These are phyloP conservation scores for Saturnispora halmiae DNA, from an alignment of 805 yeast genomes.

Conservation along the genomic window DNA sequence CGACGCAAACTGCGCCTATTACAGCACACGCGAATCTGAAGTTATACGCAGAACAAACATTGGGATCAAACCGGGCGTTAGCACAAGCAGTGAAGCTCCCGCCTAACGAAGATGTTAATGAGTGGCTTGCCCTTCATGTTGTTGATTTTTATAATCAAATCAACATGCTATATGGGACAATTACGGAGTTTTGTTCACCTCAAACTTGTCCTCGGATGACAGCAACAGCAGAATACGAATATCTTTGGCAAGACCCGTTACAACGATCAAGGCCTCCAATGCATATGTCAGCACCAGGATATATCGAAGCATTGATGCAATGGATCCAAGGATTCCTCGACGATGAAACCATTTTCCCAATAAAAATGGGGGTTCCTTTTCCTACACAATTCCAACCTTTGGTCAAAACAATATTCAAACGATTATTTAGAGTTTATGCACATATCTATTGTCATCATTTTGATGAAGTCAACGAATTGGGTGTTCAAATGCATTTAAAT, in stretches of 20 bases:
- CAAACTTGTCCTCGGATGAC: constrained; percentile 93
- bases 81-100: constrained; percentile 93
- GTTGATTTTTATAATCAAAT: constrained; percentile 83
- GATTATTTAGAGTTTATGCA: constrained; percentile 90
- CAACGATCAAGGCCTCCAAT: constrained; percentile 58
- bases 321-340: constrained; percentile 95
- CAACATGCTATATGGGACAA: constrained; percentile 79
- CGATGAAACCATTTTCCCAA: constrained; percentile 83
- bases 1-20: constrained; percentile 13
- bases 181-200: constrained; percentile 96
- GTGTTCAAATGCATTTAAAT: constrained; percentile 84
- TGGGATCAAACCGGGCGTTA: constrained; percentile 85
- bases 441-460: constrained; percentile 98
- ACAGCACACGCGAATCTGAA: constrained; percentile 61
- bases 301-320: constrained; percentile 84
- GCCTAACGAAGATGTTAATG: constrained; percentile 85
- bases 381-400: constrained; percentile 73
- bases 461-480: constrained; percentile 87
- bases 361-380: constrained; percentile 85
- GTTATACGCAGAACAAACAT: constrained; percentile 85
- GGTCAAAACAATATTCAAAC: constrained; percentile 79
- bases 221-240: constrained; percentile 95
- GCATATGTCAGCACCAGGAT: constrained; percentile 88
- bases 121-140: constrained; percentile 91
- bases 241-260: constrained; percentile 85